phyloP scores from a whole-genome alignment of 2,329 filamentous ascomycete species.

The Fusarium tupiense region DNA sequence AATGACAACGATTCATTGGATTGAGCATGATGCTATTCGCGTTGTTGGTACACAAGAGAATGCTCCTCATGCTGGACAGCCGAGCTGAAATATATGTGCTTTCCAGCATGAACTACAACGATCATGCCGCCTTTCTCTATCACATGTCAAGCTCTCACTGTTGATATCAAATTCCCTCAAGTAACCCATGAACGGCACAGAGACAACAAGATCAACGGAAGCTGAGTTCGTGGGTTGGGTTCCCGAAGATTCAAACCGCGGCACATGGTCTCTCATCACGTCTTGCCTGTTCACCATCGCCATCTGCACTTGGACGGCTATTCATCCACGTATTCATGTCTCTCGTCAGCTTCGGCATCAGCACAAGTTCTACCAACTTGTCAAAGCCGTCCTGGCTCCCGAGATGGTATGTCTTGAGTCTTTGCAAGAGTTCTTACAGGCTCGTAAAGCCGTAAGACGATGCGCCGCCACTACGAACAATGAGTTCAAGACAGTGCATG shows the following conservation, averaged over 20 bases:
- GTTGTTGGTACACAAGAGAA: neutral
- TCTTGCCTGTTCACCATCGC: conserved; percentile 3
- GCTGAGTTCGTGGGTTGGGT: neutral
- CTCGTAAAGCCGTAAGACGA: conserved; percentile 1
- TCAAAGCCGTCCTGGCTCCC: neutral
- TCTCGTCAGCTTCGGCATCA: neutral
- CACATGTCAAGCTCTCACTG: neutral
- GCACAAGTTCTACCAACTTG: neutral
- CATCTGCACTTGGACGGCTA: conserved; percentile 11
- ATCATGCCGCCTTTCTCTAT: neutral
- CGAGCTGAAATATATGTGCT: neutral
- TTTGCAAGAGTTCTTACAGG: neutral
- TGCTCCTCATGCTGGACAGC: neutral
- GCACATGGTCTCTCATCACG: conserved; percentile 1
- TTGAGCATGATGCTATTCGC: neutral
- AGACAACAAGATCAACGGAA: neutral
- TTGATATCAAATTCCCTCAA: neutral
- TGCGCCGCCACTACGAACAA: neutral
- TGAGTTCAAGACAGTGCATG: neutral
- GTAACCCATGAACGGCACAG: neutral
- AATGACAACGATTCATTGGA: neutral
- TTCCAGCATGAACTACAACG: neutral
- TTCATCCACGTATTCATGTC: neutral
- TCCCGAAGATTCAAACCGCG: neutral
- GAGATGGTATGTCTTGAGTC: conserved; percentile 4